Percentiles rank a stretch among this genome's conserved stretches.
phyloP scores from a whole-genome alignment of 495 filamentous ascomycete species.

The Xylaria telfairii region DNA sequence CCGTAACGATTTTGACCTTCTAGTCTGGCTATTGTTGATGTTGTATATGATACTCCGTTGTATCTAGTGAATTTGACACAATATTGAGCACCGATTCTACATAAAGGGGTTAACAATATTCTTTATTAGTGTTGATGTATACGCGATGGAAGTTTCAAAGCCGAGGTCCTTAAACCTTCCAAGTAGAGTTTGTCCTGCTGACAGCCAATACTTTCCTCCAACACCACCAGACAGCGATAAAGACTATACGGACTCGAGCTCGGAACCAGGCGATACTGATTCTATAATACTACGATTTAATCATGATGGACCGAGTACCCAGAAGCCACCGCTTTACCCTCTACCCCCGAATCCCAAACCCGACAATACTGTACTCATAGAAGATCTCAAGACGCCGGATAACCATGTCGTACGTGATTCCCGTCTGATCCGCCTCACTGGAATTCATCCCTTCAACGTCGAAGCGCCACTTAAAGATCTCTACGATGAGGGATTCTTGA shows the following conservation, averaged over 20 bases:
- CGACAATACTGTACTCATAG: slow-evolving; percentile 68
- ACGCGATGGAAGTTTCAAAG: slow-evolving; percentile 7
- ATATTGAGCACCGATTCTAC: not conserved
- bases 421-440: slow-evolving; percentile 85
- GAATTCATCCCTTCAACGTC: slow-evolving; percentile 92
- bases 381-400: slow-evolving; percentile 86
- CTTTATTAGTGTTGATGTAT: not conserved
- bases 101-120: not conserved
- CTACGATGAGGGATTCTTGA: slow-evolving; percentile 88
- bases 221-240: slow-evolving; percentile 23
- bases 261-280: slow-evolving; percentile 14
- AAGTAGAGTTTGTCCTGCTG: not conserved
- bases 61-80: not conserved
- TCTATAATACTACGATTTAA: not conserved
- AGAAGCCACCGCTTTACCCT: slow-evolving; percentile 48
- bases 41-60: not conserved
- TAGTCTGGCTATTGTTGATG: not conserved
- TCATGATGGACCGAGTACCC: not conserved
- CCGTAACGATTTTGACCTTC: not conserved
- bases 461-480: slow-evolving; percentile 84
- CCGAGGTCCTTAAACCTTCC: not conserved
- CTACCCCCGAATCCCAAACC: slow-evolving; percentile 72
- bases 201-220: slow-evolving; percentile 15
- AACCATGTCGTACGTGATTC: slow-evolving; percentile 85
- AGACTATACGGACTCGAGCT: slow-evolving; percentile 14